Evolutionary conservation across 1,284 basidiomycete species (phyloP).

Genomic region (Calocybe gambosa): DNA sequence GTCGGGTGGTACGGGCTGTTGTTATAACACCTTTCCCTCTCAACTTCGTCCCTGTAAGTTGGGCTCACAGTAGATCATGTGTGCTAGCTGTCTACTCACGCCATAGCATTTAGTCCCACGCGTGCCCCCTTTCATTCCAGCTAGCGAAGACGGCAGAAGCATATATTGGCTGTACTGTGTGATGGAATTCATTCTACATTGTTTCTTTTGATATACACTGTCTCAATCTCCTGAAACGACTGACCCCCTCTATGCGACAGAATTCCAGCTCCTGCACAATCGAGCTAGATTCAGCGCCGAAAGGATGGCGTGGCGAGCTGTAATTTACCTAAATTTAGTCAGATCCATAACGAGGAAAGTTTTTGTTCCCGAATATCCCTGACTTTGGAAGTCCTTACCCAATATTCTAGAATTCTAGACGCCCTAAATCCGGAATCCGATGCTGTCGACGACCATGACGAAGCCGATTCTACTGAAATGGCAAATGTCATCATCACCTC

Average conservation of each 20-base stretch:
- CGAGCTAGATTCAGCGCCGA: slow-evolving; percentile 70
- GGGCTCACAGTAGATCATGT: slow-evolving; percentile 5
- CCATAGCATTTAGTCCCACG: slow-evolving; percentile 12
- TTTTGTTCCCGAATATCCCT: slow-evolving; percentile 3
- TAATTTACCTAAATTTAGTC: slow-evolving; percentile 80
- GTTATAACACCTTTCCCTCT: background rate
- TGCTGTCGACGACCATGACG: slow-evolving; percentile 48
- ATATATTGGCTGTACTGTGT: background rate
- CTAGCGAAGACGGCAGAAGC: background rate
- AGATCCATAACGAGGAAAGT: slow-evolving; percentile 67
- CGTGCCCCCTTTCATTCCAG: slow-evolving; percentile 3
- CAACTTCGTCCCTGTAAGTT: slow-evolving; percentile 12
- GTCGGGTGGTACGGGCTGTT: background rate
- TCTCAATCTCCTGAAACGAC: background rate
- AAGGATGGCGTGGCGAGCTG: slow-evolving; percentile 75
- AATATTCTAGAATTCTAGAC: slow-evolving; percentile 59
- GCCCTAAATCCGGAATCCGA: slow-evolving; percentile 63
- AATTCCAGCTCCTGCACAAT: slow-evolving; percentile 74
- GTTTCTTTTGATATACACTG: background rate
- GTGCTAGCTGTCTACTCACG: slow-evolving; percentile 12
- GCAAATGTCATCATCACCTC: slow-evolving; percentile 45
- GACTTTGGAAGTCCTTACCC: slow-evolving; percentile 7
- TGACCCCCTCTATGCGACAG: slow-evolving; percentile 32
- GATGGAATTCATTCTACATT: background rate
- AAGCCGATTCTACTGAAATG: slow-evolving; percentile 38